A percentile compares a stretch with the other conserved stretches of the same genome.
Conservation (phyloP, 768 basidiomycete species). For the Kwoniella bestiolae region DNA sequence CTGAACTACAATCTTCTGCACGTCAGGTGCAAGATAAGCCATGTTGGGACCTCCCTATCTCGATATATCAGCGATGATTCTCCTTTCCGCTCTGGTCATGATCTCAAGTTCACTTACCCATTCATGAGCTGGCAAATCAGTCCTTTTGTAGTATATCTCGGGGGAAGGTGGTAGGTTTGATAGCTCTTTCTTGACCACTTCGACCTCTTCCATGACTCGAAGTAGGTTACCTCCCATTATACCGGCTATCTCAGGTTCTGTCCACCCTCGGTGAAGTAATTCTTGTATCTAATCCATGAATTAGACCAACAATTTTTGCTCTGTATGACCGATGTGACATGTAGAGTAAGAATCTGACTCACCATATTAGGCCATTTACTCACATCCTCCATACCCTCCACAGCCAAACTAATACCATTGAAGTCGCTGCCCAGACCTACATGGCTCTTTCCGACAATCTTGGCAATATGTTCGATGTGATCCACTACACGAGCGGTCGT, state of each 20-base stretch:
- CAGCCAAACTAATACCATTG: conserved; percentile 29
- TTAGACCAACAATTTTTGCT: no score
- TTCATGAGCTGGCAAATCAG: conserved; percentile 37
- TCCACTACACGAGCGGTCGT: conserved; percentile 32
- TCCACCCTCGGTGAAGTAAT: conserved; percentile 36
- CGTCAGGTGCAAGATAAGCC: conserved; percentile 27
- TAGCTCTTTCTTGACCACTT: conserved; percentile 14
- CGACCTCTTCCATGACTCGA: conserved; percentile 33
- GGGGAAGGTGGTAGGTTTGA: conserved; percentile 3
- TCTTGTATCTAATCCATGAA: conserved; percentile 26
- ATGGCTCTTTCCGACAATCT: conserved; percentile 23
- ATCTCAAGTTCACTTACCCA: conserved; percentile 22
- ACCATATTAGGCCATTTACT: conserved; percentile 34
- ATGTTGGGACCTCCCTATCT: conserved; percentile 27
- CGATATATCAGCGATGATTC: background rate
- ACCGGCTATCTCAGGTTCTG: conserved; percentile 29
- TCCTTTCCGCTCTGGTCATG: conserved; percentile 8
- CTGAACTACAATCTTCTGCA: conserved; percentile 16
- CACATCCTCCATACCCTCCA: conserved; percentile 37
- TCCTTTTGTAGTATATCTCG: conserved; percentile 30
- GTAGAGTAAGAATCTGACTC: background rate
- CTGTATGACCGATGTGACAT: no score
- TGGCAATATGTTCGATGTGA: conserved; percentile 39
- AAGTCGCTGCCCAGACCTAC: conserved; percentile 39
- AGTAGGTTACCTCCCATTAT: conserved; percentile 39